Conservation (phyloP, 495 filamentous ascomycete species). For the Trichoderma reesei region DNA sequence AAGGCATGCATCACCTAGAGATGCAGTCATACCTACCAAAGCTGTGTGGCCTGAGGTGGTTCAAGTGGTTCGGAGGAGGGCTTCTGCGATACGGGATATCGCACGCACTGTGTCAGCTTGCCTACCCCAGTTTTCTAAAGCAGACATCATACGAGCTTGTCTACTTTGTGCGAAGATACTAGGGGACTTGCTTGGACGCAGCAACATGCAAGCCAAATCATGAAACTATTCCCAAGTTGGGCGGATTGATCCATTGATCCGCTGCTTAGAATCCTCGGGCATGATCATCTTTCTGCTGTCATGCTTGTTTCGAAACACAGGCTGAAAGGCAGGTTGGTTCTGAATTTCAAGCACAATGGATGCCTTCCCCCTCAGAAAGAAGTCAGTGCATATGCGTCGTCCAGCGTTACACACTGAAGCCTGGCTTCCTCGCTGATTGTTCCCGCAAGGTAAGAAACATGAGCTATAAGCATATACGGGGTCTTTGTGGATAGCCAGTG, state of each 20-base stretch:
- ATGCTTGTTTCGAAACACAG: background rate
- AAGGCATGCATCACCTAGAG: background rate
- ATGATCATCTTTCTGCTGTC: background rate
- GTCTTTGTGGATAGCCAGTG: background rate
- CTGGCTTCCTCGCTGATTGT: background rate
- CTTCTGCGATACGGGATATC: background rate
- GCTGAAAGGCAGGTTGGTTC: background rate
- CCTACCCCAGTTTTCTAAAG: background rate
- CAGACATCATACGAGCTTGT: background rate
- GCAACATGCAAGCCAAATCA: background rate
- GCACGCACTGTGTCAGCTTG: constrained; percentile 6
- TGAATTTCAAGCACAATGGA: background rate
- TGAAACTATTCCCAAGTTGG: background rate
- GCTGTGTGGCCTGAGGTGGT: background rate
- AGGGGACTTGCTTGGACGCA: background rate
- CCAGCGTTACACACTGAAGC: background rate
- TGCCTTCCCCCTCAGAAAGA: background rate
- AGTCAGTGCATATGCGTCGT: background rate
- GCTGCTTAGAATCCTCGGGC: background rate
- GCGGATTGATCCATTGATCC: background rate
- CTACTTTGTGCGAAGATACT: background rate
- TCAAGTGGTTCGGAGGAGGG: background rate
- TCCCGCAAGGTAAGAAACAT: background rate
- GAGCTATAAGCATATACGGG: background rate
- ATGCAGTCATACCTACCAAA: background rate